Percentiles rank a stretch among this genome's conserved stretches.
Conservation (phyloP, 371 early-diverging fungal species). For the Nematocida homosporus region DNA sequence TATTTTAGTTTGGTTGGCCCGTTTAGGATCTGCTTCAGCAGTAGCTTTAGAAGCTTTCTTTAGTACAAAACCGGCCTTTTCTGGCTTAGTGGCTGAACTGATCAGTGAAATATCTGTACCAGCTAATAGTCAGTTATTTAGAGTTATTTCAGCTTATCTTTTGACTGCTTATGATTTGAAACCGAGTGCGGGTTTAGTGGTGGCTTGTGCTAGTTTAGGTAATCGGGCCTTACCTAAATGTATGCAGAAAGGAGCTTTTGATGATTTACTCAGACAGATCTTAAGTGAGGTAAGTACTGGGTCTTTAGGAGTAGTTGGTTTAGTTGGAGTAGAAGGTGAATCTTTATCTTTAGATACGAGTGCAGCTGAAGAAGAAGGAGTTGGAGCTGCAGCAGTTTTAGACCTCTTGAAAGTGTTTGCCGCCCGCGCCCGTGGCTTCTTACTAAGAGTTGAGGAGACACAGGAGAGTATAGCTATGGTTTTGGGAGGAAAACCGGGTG, state of each 20-base stretch:
- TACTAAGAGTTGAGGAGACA: neutral
- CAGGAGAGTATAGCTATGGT: constrained; percentile 9
- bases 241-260: neutral
- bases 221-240: constrained; percentile 11
- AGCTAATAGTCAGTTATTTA: neutral
- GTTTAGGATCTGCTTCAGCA: constrained; percentile 14
- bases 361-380: constrained; percentile 5
- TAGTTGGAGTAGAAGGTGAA: neutral
- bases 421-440: constrained; percentile 5
- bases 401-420: constrained; percentile 1
- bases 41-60: neutral
- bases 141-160: neutral
- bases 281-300: neutral
- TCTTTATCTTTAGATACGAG: no score
- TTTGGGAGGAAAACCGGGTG: neutral
- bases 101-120: neutral
- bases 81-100: neutral
- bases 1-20: constrained; percentile 14
- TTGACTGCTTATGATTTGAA: neutral
- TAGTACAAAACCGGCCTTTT: neutral
- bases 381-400: neutral
- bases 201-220: constrained; percentile 15
- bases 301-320: neutral
- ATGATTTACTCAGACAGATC: neutral
- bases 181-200: neutral